Conservation (phyloP, 805 yeast species). For the Saccharomycopsis sp. region DNA sequence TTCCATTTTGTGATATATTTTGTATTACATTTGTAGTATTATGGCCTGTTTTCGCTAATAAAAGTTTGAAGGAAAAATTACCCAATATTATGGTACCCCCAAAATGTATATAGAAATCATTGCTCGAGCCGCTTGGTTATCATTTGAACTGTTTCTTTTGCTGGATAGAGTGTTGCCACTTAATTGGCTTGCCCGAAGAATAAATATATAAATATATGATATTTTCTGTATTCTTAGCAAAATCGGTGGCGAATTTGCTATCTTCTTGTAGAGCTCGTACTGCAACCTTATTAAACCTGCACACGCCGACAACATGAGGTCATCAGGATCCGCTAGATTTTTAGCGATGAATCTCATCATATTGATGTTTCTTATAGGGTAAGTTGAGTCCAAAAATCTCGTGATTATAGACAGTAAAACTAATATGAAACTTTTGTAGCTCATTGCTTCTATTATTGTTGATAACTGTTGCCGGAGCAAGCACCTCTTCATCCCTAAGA, state of each 20-base stretch:
- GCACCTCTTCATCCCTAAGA: constrained; percentile 46
- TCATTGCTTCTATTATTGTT: constrained; percentile 53
- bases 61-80: neutral
- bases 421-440: constrained; percentile 21
- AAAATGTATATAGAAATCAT: neutral
- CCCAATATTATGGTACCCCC: neutral
- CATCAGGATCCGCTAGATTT: neutral
- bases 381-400: neutral
- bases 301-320: neutral
- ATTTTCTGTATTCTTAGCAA: no score
- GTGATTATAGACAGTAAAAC: neutral
- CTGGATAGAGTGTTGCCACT: neutral
- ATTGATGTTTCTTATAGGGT: constrained; percentile 3
- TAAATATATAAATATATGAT: no score
- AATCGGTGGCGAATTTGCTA: no score
- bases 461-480: constrained; percentile 59
- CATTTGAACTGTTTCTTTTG: neutral
- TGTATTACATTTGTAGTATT: no score
- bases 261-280: no score
- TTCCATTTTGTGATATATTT: no score
- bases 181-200: neutral
- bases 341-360: neutral
- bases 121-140: no score
- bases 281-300: no score
- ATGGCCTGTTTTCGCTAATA: neutral